Evolutionary conservation across 495 filamentous ascomycete species (phyloP).

Genomic region (Xylona heveae): DNA sequence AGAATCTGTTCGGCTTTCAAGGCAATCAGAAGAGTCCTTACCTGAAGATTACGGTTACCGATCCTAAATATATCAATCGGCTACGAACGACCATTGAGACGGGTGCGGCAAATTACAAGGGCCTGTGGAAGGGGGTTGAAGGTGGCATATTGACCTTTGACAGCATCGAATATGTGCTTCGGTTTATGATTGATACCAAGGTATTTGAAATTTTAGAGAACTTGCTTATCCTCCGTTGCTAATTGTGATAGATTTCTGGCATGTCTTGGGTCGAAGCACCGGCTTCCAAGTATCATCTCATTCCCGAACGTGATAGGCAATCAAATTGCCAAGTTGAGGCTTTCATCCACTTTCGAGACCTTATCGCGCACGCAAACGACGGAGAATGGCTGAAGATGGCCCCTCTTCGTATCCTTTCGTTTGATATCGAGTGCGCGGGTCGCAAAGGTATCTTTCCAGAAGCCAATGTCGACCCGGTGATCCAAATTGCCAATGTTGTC

Average conservation of each 20-base stretch:
- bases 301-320: constrained; percentile 34
- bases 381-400: constrained; percentile 99
- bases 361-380: constrained; percentile 73
- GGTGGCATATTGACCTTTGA: constrained; percentile 67
- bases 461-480: constrained; percentile 75
- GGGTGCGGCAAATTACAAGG: constrained; percentile 68
- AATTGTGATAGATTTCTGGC: constrained; percentile 39
- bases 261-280: constrained; percentile 97
- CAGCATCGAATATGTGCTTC: constrained; percentile 79
- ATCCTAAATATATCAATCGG: constrained; percentile 58
- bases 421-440: constrained; percentile 97
- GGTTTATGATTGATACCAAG: constrained; percentile 94
- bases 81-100: constrained; percentile 52
- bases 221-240: constrained; percentile 5
- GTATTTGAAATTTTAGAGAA: constrained; percentile 16
- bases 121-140: constrained; percentile 59
- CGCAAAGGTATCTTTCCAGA: constrained; percentile 96
- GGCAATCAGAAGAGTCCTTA: constrained; percentile 84
- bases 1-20: constrained; percentile 83
- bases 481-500: constrained; percentile 97
- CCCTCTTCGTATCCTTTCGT: constrained; percentile 75
- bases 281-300: constrained; percentile 45
- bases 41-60: constrained; percentile 76
- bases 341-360: constrained; percentile 50
- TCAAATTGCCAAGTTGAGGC: constrained; percentile 97